These are phyloP conservation scores for Ascochyta rabiei DNA, from an alignment of 2,329 filamentous ascomycete genomes.

Conservation along the genomic window DNA sequence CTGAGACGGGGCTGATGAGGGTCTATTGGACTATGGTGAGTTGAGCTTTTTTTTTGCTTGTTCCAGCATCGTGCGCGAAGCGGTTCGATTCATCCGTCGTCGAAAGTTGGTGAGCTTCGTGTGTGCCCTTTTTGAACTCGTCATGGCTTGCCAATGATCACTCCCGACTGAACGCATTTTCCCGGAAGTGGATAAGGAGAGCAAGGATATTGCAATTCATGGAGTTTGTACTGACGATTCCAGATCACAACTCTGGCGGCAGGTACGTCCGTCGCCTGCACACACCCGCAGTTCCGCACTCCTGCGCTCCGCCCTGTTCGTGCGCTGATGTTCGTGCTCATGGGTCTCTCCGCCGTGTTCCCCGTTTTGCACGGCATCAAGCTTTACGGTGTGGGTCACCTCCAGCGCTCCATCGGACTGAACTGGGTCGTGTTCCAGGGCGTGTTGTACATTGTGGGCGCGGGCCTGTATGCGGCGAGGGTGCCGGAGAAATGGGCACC, in stretches of 20 bases:
- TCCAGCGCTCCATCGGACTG: conserved; percentile 78
- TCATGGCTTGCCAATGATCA: no score
- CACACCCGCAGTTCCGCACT: conserved; percentile 82
- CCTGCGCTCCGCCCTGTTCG: conserved; percentile 84
- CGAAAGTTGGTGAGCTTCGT: no score
- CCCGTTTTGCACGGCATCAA: conserved; percentile 79
- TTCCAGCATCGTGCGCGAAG: no score
- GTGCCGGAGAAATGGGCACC: conserved; percentile 83
- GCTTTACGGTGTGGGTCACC: conserved; percentile 68
- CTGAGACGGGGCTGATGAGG: conserved; percentile 67
- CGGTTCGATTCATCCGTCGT: no score
- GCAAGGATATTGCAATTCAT: no score
- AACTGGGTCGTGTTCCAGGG: conserved; percentile 82
- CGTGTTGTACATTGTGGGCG: conserved; percentile 82
- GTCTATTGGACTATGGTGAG: conserved; percentile 76
- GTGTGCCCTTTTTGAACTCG: no score
- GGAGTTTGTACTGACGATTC: background rate
- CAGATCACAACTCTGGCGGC: conserved; percentile 79
- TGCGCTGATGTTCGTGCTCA: conserved; percentile 84
- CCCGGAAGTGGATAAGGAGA: no score
- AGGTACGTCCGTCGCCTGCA: conserved; percentile 77
- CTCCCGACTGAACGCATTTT: no score
- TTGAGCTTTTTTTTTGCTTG: background rate
- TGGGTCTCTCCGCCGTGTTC: conserved; percentile 83
- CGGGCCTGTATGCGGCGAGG: conserved; percentile 82